A percentile compares a stretch with the other conserved stretches of the same genome.
Evolutionary conservation across 306 rosid species (phyloP).

Genomic region (Dryas drummondii): DNA sequence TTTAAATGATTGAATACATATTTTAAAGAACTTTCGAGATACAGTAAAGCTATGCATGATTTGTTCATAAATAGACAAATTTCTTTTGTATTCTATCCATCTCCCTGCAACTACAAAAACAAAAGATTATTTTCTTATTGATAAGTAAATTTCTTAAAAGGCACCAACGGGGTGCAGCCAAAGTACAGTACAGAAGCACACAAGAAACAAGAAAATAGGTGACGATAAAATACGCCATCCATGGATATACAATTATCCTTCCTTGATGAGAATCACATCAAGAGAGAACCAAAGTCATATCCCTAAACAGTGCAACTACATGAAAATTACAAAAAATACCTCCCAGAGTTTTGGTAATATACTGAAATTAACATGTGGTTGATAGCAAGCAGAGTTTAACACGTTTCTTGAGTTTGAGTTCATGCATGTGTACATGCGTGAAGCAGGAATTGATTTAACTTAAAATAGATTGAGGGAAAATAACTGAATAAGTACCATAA

Average conservation of each 20-base stretch:
- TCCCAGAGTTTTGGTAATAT: not conserved
- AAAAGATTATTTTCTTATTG: not conserved
- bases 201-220: not conserved
- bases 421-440: not conserved
- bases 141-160: not conserved
- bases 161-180: not conserved
- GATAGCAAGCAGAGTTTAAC: not conserved
- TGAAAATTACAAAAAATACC: not conserved
- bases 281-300: not conserved
- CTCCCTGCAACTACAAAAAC: slow-evolving; percentile 1
- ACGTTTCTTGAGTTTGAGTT: not conserved
- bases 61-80: not conserved
- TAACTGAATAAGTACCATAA: slow-evolving; percentile 41
- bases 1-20: not conserved
- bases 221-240: not conserved
- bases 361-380: not conserved
- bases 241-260: not conserved
- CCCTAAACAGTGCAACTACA: not conserved
- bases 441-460: not conserved
- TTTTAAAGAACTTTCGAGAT: not conserved
- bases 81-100: not conserved
- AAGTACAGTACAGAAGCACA: not conserved
- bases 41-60: not conserved
- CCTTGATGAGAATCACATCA: not conserved
- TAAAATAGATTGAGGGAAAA: slow-evolving; percentile 11